Evolutionary conservation across 257 asterid species (phyloP).

Genomic region (Solanum ahanhuiri): DNA sequence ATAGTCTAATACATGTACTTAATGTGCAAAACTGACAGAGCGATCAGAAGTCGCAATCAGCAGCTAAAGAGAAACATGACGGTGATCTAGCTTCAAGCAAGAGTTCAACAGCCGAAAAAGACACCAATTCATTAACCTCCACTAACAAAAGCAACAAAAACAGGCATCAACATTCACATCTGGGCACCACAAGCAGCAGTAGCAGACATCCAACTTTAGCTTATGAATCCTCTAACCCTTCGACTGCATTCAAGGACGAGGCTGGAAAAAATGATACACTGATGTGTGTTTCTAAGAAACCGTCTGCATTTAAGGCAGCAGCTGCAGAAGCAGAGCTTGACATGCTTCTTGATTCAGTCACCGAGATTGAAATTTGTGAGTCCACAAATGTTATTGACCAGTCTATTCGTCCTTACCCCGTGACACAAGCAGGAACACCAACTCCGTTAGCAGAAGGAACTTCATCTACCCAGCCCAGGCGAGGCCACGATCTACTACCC

Average conservation of each 20-base stretch:
- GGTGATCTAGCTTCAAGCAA: conserved; percentile 1
- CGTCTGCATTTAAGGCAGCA: conserved; percentile 32
- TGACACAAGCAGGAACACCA: background rate
- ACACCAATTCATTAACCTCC: conserved; percentile 8
- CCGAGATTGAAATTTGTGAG: conserved; percentile 23
- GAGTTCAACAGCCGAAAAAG: conserved; percentile 13
- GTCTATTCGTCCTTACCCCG: background rate
- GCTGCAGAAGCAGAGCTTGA: conserved; percentile 79
- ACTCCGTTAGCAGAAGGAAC: background rate
- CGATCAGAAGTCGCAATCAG: conserved; percentile 18
- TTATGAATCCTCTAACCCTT: conserved; percentile 8
- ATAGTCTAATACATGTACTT: background rate
- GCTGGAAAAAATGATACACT: conserved; percentile 1
- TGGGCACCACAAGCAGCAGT: background rate
- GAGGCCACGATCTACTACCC: conserved; percentile 4
- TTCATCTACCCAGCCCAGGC: conserved; percentile 14
- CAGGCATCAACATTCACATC: background rate
- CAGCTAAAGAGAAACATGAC: conserved; percentile 15
- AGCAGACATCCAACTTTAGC: conserved; percentile 6
- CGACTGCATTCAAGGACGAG: conserved; percentile 9
- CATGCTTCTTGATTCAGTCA: conserved; percentile 61
- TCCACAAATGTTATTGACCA: conserved; percentile 4
- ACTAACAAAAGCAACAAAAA: conserved; percentile 4
- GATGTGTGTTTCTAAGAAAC: conserved; percentile 10
- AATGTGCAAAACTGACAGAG: conserved; percentile 19